Base-by-base conservation (phyloP, 106 monocot genomes). In the Hemerocallis citrina region DNA sequence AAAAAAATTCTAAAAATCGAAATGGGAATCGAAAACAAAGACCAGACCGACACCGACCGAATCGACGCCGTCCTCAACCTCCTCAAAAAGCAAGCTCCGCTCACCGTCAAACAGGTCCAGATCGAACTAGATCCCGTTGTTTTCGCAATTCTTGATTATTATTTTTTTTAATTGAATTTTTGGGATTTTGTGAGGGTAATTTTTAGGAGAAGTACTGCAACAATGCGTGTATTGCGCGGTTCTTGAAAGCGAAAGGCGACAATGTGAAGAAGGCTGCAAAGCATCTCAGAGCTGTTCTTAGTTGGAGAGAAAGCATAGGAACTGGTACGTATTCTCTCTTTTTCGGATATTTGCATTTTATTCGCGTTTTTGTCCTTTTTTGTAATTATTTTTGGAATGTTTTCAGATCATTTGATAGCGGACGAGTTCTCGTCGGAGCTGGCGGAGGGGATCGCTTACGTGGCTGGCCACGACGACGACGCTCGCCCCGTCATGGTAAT, bases 351-450 rank as follows among this genome's bases (percentile, higher is more conserved):
- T 6, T 45, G 13, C 48, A 16, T 7, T 16, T 54, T 1, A 1
- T 41, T 41, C 4, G 14, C 16, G n/a, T n/a, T 31, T 54, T 31
- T 54, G 1, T 35, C 12, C 14, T 17, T 54, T n/a, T 42, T 19
- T 59, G 9, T 71, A 14, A 38, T 24, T 20, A 34, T 54, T 30
- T 46, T 55, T 36, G 0, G n/a, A 49, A n/a, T n/a, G n/a, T 46
- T 13, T 27, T 64, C 74, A 98, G 96, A 98, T 34, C 86, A 83
- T 77, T 69, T 91, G 52, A 87, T 84, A 62, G 96, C 90, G 4
- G 96, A 98, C 28, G 96, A 98, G 81, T 98, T 98, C 75, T 79
- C 84, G 4, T 76, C 84, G 6, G 96, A 91, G 63, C 59, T 98
- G 28, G 76, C 91, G 7, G 96, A 98, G 20, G 96, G 96, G 9